These are phyloP conservation scores for Volvox carteri DNA, from an alignment of 163 green algal species.

Conservation along the genomic window DNA sequence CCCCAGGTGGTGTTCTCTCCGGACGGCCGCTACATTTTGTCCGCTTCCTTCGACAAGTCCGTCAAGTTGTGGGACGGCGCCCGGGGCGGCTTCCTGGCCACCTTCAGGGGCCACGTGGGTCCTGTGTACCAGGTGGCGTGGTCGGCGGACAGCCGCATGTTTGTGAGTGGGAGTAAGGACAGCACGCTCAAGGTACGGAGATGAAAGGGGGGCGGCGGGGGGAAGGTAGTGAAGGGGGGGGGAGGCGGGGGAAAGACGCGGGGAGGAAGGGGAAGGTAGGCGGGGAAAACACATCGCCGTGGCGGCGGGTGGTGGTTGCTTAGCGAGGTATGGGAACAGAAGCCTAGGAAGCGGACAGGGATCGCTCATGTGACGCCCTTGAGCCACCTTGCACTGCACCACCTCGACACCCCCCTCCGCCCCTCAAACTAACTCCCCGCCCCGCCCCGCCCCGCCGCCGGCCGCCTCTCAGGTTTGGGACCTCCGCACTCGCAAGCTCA, in stretches of 20 bases:
- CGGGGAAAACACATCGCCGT: too few species aligned
- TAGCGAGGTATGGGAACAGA: too few species aligned
- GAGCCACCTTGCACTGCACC: too few species aligned
- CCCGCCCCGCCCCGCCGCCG: too few species aligned
- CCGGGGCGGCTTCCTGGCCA: conserved; percentile 92
- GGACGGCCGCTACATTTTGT: conserved; percentile 94
- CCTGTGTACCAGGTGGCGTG: conserved; percentile 92
- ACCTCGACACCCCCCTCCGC: too few species aligned
- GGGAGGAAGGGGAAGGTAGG: too few species aligned
- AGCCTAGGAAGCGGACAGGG: too few species aligned
- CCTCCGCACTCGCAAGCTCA: conserved; percentile 91
- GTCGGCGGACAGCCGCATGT: conserved; percentile 63
- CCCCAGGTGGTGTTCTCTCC: conserved; percentile 97
- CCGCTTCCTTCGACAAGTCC: conserved; percentile 97
- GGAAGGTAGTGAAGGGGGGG: neutral
- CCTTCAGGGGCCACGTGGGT: conserved; percentile 92
- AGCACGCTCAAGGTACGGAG: conserved; percentile 92
- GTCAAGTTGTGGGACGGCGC: conserved; percentile 97
- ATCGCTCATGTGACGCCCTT: too few species aligned
- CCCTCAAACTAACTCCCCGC: too few species aligned
- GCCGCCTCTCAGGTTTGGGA: conserved; percentile 97
- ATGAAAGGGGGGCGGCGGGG: neutral
- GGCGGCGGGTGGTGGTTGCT: too few species aligned
- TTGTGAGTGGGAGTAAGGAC: conserved; percentile 93
- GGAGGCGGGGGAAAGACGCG: too few species aligned